Evolutionary conservation across 208 protist species (phyloP).

Genomic region (Trypanosoma grayi): DNA sequence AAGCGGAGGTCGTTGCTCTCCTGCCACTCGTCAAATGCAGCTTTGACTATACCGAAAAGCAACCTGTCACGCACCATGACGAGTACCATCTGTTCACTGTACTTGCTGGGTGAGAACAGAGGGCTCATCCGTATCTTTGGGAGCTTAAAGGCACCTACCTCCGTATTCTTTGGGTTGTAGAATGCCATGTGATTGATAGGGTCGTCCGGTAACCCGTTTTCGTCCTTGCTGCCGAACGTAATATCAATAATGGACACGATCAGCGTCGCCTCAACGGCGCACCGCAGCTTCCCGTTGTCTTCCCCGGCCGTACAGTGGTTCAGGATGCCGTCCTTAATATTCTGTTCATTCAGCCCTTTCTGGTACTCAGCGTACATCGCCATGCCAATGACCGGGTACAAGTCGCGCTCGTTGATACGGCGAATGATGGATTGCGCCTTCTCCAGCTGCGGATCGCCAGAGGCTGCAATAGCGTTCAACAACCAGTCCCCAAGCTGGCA

Average conservation of each 20-base stretch:
- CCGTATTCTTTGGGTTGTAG: slow-evolving; percentile 57
- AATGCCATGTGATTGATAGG: slow-evolving; percentile 74
- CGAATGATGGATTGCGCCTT: slow-evolving; percentile 55
- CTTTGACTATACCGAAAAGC: slow-evolving; percentile 14
- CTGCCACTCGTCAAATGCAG: slow-evolving; percentile 34
- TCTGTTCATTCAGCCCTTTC: slow-evolving; percentile 13
- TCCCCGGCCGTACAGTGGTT: not conserved
- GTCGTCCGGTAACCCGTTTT: slow-evolving; percentile 39
- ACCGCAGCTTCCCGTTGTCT: not conserved
- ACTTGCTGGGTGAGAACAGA: slow-evolving; percentile 71
- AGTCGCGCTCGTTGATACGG: slow-evolving; percentile 66
- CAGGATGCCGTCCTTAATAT: slow-evolving; percentile 28
- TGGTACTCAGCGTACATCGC: slow-evolving; percentile 32
- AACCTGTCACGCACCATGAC: slow-evolving; percentile 61
- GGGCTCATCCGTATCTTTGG: slow-evolving; percentile 38
- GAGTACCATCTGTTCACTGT: slow-evolving; percentile 70
- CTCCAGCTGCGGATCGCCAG: slow-evolving; percentile 38
- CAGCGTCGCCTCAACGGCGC: slow-evolving; percentile 12
- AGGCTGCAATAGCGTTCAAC: slow-evolving; percentile 40
- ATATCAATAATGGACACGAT: slow-evolving; percentile 60
- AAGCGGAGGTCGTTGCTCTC: slow-evolving; percentile 14
- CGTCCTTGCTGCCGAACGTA: slow-evolving; percentile 64
- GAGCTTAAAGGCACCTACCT: slow-evolving; percentile 51
- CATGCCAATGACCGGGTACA: slow-evolving; percentile 59
- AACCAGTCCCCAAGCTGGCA: slow-evolving; percentile 47